Conservation (phyloP, 257 asterid species). For the Nyctanthes arbortristis region DNA sequence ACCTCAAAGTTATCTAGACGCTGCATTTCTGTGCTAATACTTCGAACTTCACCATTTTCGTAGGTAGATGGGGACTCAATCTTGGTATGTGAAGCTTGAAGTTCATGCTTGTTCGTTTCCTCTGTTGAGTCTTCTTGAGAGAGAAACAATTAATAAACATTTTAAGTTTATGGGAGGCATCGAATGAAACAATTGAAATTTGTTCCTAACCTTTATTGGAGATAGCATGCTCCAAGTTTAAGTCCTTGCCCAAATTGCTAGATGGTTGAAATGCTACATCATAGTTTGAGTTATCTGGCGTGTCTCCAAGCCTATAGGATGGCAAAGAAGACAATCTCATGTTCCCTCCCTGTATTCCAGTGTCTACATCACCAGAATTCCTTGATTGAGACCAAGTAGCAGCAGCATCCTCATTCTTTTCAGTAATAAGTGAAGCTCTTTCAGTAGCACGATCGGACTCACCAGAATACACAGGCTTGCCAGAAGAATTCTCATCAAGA, state of each 20-base stretch:
- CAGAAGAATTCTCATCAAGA: conserved; percentile 31
- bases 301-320: conserved; percentile 47
- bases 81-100: conserved; percentile 56
- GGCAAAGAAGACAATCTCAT: conserved; percentile 36
- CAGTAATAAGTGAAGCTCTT: conserved; percentile 35
- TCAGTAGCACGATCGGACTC: conserved; percentile 42
- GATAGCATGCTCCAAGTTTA: conserved; percentile 38
- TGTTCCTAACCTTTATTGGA: conserved; percentile 56
- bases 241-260: conserved; percentile 44
- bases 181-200: not conserved
- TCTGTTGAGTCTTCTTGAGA: conserved; percentile 59
- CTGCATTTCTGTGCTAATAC: conserved; percentile 44
- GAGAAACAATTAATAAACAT: conserved; percentile 22
- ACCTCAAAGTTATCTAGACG: conserved; percentile 65
- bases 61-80: conserved; percentile 47
- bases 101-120: conserved; percentile 83
- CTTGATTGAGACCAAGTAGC: conserved; percentile 40
- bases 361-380: conserved; percentile 41
- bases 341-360: conserved; percentile 32
- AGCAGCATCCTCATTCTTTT: conserved; percentile 46
- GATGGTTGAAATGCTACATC: conserved; percentile 43
- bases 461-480: conserved; percentile 19
- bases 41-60: conserved; percentile 47
- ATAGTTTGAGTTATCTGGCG: conserved; percentile 49
- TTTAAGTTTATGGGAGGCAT: not conserved